phyloP scores from a whole-genome alignment of 1,284 basidiomycete species.

The Limonomyces culmigenus region DNA sequence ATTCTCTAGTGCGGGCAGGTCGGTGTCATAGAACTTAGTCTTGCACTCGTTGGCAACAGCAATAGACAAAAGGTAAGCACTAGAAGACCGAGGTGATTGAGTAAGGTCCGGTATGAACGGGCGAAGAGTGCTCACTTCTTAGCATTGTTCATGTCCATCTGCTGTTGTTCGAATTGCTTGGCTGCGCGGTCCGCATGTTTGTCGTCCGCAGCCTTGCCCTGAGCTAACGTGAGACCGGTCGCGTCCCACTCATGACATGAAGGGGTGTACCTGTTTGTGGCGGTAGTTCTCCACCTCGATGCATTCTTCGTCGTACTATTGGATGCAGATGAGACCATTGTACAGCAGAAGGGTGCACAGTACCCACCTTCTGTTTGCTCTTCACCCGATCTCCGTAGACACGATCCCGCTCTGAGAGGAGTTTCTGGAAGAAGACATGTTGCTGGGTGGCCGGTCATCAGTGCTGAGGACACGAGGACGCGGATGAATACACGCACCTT shows the following conservation, averaged over 20 bases:
- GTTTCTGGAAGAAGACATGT: slow-evolving; percentile 51
- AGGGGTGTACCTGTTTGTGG: slow-evolving; percentile 69
- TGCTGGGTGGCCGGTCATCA: no score
- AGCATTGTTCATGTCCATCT: slow-evolving; percentile 57
- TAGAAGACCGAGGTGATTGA: slow-evolving; percentile 13
- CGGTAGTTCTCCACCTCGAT: slow-evolving; percentile 48
- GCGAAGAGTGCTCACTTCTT: slow-evolving; percentile 45
- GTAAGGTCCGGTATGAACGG: no score
- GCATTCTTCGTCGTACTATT: slow-evolving; percentile 71
- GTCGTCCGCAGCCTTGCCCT: slow-evolving; percentile 52
- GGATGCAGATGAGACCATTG: no score
- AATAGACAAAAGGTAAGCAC: slow-evolving; percentile 55
- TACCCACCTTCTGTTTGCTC: slow-evolving; percentile 52
- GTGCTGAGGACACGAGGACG: no score
- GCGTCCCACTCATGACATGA: no score
- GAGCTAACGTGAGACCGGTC: slow-evolving; percentile 21
- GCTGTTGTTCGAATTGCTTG: slow-evolving; percentile 58
- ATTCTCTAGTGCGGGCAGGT: slow-evolving; percentile 52
- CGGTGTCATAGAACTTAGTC: slow-evolving; percentile 47
- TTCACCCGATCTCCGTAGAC: slow-evolving; percentile 51
- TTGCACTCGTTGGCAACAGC: slow-evolving; percentile 52
- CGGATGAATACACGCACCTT: slow-evolving; percentile 39
- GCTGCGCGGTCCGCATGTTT: slow-evolving; percentile 57
- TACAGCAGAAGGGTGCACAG: no score
- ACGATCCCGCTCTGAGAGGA: slow-evolving; percentile 53